phyloP scores from a whole-genome alignment of 2,329 filamentous ascomycete genomes.

The Botryotinia narcissicola region DNA sequence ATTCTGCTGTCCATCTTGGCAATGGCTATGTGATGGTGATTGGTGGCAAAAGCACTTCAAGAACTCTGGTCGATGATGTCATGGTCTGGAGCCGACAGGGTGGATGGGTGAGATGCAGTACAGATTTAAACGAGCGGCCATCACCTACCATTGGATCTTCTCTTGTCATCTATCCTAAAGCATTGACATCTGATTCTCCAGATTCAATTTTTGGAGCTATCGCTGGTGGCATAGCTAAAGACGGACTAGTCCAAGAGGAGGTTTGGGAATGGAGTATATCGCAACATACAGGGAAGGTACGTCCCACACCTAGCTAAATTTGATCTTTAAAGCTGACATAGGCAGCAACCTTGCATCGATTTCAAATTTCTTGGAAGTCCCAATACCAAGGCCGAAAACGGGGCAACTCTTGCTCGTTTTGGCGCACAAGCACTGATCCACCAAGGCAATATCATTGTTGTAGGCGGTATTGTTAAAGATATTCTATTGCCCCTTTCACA shows the following conservation, averaged over 20 bases:
- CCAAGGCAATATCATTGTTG: slow-evolving; percentile 37
- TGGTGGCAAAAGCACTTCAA: slow-evolving; percentile 36
- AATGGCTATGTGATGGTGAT: slow-evolving; percentile 47
- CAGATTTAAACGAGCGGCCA: slow-evolving; percentile 20
- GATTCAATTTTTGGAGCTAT: slow-evolving; percentile 58
- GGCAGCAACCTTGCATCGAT: neutral
- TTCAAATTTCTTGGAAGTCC: neutral
- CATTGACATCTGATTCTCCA: slow-evolving; percentile 25
- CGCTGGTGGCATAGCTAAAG: slow-evolving; percentile 61
- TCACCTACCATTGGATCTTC: slow-evolving; percentile 30
- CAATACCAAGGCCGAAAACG: neutral
- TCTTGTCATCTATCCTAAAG: slow-evolving; percentile 24
- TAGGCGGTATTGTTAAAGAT: slow-evolving; percentile 47
- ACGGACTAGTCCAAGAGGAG: slow-evolving; percentile 12
- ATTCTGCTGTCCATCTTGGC: slow-evolving; percentile 58
- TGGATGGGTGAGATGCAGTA: slow-evolving; percentile 36
- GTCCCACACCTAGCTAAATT: neutral
- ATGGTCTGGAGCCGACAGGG: slow-evolving; percentile 35
- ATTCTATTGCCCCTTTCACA: slow-evolving; percentile 46
- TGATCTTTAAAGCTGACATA: neutral
- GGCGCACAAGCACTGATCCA: slow-evolving; percentile 43
- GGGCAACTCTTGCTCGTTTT: slow-evolving; percentile 40
- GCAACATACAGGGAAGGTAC: slow-evolving; percentile 26
- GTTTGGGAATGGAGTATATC: slow-evolving; percentile 40
- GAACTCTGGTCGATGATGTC: slow-evolving; percentile 26